Evolutionary conservation across 2,329 filamentous ascomycete species (phyloP), one percentile per base, ranked within the genome.

Genomic region (Colletotrichum sojae): DNA sequence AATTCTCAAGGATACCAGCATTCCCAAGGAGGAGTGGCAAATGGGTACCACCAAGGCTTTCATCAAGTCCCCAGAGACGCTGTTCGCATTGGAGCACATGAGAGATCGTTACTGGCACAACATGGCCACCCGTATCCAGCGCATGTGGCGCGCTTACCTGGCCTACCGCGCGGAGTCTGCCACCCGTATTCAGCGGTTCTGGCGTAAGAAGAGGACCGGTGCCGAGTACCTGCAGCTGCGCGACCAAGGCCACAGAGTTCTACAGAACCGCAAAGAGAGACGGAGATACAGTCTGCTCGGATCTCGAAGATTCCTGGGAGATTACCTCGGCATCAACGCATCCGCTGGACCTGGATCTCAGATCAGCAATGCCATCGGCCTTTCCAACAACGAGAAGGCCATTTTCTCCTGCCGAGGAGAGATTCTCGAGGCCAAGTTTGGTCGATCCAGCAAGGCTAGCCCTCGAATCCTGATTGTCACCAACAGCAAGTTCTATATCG

Each of bases 61-160:
- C 77, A 97, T 99, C 84, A 98, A 99, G 82, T 95, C 96, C 0
- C 96, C 96, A 0, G 96, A 99, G 81, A 99, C 96, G 0, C 84
- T 99, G 2, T 99, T 99, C 77, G 96, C 96, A 2, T 85, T 99
- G 12, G 96, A 99, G 81, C 95, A 97, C 67, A 98, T 99, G 95
- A 90, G 96, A 77, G 96, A 99, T 78, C 88, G 94, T 65, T 99
- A 98, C 82, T 98, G 95, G 95, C 95, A 98, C 81, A 99, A 98
- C 82, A 98, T 99, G 96, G 96, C 96, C 4, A 97, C 95, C 69
- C 90, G 96, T 68, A 98, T 99, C 69, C 96, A 99, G 83, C 90
- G 96, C 74, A 96, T 97, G 77, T 99, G 96, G 96, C 90, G 96
- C 75, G 97, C 97, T 60, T 98, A 98, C 77, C 87, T 98, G 48